phyloP scores from a whole-genome alignment of 495 filamentous ascomycete genomes.

The Xylaria castorea region DNA sequence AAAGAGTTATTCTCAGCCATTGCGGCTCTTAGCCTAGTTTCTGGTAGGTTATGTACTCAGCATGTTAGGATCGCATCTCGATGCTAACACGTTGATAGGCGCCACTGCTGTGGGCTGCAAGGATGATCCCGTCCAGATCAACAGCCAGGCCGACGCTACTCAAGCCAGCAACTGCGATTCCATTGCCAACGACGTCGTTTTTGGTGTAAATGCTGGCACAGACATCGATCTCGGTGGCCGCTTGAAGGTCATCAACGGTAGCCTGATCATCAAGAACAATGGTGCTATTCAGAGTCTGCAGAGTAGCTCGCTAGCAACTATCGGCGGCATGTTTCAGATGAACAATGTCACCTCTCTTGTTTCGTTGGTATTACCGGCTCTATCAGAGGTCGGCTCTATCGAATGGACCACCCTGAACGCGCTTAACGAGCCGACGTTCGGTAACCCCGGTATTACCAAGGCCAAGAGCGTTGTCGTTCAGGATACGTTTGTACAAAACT shows the following conservation, averaged over 20 bases:
- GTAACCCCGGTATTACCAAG: constrained; percentile 62
- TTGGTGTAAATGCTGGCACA: constrained; percentile 61
- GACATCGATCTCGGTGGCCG: constrained; percentile 59
- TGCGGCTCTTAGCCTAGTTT: constrained; percentile 63
- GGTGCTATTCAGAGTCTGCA: constrained; percentile 61
- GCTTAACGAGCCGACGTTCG: constrained; percentile 72
- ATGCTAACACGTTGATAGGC: constrained; percentile 31
- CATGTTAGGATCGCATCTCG: constrained; percentile 4
- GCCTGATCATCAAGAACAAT: constrained; percentile 67
- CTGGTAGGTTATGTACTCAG: constrained; percentile 62
- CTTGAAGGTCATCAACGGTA: constrained; percentile 67
- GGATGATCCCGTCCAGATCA: constrained; percentile 63
- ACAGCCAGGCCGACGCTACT: constrained; percentile 74
- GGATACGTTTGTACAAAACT: constrained; percentile 78
- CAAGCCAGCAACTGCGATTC: constrained; percentile 69
- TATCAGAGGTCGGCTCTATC: constrained; percentile 69
- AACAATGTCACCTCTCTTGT: constrained; percentile 69
- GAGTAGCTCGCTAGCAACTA: constrained; percentile 52
- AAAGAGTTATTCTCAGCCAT: constrained; percentile 76
- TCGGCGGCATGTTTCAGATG: constrained; percentile 71
- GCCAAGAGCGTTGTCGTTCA: constrained; percentile 72
- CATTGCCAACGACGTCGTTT: constrained; percentile 72
- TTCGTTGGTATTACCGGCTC: constrained; percentile 64
- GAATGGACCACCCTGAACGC: constrained; percentile 74
- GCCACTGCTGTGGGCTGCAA: constrained; percentile 50